Evolutionary conservation across 495 filamentous ascomycete genomes (phyloP).

Genomic region (Penicillium herquei): DNA sequence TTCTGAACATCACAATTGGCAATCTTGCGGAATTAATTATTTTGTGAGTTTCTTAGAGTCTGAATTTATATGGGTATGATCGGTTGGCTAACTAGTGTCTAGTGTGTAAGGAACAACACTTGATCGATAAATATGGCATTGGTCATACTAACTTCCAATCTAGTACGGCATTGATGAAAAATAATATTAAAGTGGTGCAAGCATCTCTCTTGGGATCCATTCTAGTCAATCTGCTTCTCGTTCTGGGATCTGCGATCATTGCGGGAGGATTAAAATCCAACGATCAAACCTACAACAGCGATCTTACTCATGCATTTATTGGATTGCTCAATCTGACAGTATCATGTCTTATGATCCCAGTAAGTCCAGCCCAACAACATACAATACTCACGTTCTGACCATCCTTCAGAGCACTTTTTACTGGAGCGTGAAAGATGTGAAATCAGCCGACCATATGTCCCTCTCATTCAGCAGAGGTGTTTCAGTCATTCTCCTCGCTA

Average conservation of each 20-base stretch:
- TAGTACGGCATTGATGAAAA: constrained; percentile 41
- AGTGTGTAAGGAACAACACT: neutral
- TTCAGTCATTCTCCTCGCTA: constrained; percentile 60
- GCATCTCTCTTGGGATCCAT: constrained; percentile 86
- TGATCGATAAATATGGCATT: neutral
- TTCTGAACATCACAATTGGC: constrained; percentile 77
- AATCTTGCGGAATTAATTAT: constrained; percentile 90
- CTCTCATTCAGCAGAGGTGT: constrained; percentile 18
- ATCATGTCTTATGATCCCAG: constrained; percentile 83
- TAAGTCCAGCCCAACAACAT: constrained; percentile 84
- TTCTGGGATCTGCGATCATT: constrained; percentile 87
- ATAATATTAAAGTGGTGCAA: constrained; percentile 87
- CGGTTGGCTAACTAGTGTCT: neutral
- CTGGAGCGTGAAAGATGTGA: constrained; percentile 84
- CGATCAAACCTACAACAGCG: constrained; percentile 94
- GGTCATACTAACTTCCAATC: constrained; percentile 1
- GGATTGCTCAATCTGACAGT: constrained; percentile 87
- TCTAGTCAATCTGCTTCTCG: constrained; percentile 80
- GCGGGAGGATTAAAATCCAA: constrained; percentile 81
- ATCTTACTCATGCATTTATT: constrained; percentile 91
- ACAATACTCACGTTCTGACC: constrained; percentile 26
- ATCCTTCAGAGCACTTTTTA: constrained; percentile 66
- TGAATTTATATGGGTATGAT: no score
- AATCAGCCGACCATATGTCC: constrained; percentile 18
- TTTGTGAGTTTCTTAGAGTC: constrained; percentile 39